phyloP scores from a whole-genome alignment of 2,329 filamentous ascomycete genomes.

The Epichloe uncinata region DNA sequence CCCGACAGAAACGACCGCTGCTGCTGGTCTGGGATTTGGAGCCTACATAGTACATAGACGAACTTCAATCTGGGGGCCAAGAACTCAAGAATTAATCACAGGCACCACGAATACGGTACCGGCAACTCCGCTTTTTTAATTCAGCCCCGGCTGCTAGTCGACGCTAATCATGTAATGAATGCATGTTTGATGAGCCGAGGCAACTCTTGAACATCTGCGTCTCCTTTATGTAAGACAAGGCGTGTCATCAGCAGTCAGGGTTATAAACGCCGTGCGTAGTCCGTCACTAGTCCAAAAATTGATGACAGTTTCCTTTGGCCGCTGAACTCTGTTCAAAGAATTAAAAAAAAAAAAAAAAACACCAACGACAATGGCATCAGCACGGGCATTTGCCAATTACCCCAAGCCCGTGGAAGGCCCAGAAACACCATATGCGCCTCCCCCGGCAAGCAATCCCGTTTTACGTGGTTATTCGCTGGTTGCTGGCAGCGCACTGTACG shows the following conservation, averaged over 20 bases:
- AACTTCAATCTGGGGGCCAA: no score
- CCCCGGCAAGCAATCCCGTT: conserved; percentile 49
- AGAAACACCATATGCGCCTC: conserved; percentile 21
- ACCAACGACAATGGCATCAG: not conserved
- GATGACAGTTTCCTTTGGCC: no score
- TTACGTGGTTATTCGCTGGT: conserved; percentile 51
- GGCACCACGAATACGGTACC: no score
- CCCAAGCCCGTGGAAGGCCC: conserved; percentile 24
- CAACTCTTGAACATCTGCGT: not conserved
- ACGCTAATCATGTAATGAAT: no score
- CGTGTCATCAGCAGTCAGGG: no score
- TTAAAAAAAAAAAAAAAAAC: no score
- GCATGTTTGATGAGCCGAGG: not conserved
- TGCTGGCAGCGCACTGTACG: conserved; percentile 7
- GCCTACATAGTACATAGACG: no score
- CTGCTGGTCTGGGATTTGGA: no score
- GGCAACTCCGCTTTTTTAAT: no score
- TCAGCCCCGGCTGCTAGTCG: not conserved
- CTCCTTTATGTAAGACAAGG: not conserved
- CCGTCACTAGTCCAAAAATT: no score
- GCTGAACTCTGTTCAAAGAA: not conserved
- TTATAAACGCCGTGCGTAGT: not conserved
- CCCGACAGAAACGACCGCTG: no score
- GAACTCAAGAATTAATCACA: no score
- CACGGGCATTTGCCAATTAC: conserved; percentile 27